phyloP scores from a whole-genome alignment of 306 rosid genomes.

The Castanospermum australe region DNA sequence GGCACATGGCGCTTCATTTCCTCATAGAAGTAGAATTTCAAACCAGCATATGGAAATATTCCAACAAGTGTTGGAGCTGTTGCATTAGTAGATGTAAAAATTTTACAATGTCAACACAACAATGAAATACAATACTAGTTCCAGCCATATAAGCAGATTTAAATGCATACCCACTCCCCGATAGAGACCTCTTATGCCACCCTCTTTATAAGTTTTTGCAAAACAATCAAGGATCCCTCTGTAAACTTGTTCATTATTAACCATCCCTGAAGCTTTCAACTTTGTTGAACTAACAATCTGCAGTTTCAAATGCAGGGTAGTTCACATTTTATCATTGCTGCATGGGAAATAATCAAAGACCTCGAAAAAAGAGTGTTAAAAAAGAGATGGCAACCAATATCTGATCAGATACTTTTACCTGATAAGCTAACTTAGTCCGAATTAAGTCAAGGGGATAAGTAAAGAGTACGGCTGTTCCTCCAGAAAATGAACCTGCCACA shows the following conservation, averaged over 20 bases:
- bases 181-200: conserved; percentile 86
- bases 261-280: conserved; percentile 41
- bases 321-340: neutral
- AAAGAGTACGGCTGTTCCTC: conserved; percentile 91
- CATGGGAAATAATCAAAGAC: neutral
- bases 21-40: conserved; percentile 93
- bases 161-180: conserved; percentile 82
- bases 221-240: conserved; percentile 86
- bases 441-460: conserved; percentile 92
- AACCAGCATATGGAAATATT: conserved; percentile 95
- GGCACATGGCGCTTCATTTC: conserved; percentile 95
- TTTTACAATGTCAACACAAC: conserved; percentile 27
- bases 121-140: conserved; percentile 22
- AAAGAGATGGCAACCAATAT: neutral
- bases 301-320: conserved; percentile 21
- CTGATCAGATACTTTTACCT: conserved; percentile 46
- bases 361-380: neutral
- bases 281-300: conserved; percentile 75
- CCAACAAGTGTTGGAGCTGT: conserved; percentile 95
- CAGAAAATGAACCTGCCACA: conserved; percentile 90
- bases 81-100: conserved; percentile 28
- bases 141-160: conserved; percentile 24
- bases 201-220: conserved; percentile 68
- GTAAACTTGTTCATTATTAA: conserved; percentile 52
- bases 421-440: conserved; percentile 93